Evolutionary conservation across 1,284 basidiomycete species (phyloP), one percentile per base, ranked within the genome.

Genomic region (Papiliotrema terrestris): DNA sequence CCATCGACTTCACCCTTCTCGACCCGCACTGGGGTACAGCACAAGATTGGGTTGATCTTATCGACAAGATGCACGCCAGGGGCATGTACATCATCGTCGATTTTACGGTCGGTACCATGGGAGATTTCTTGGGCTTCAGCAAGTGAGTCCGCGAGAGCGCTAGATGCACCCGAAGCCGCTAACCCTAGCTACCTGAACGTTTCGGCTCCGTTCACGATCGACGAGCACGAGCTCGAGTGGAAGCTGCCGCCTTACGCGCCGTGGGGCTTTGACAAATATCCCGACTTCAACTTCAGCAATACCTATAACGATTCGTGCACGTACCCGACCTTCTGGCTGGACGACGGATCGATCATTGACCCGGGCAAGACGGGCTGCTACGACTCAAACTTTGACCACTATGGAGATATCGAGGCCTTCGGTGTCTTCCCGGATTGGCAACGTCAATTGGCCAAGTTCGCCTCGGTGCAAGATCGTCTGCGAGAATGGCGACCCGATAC

Each of bases 351-450:
- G 0, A 78, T 84, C 45, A 79, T 88, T 61, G 75, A 82, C 44
- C 74, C 86, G 9, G 78, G 80, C 54, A 69, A 77, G 26, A 79
- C 82, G 39, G 90, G 91, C 23, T 95, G 91, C 73, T 80, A 85
- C 62, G 75, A 78, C 26, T 90, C 87, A 26, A 89, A 92, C 60
- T 93, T 94, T 66, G 91, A 95, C 75, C 90, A 93, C 60, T 95
- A 88, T 65, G 91, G 91, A 60, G 91, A 95, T 77, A 89, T 91
- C 83, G 91, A 94, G 74, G 91, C 91, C 58, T 95, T 95, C 72
- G 91, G 91, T 86, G 90, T 94, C 37, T 90, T 92, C 71, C 76
- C 77, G 41, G 78, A 79, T 67, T 79, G 78, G 88, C 83, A 94
- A 69, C 91, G 91, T 83, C 89, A 95, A 74, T 79, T 95, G 26